Conservation (phyloP, 257 asterid species). For the Nicotiana benthamiana region DNA sequence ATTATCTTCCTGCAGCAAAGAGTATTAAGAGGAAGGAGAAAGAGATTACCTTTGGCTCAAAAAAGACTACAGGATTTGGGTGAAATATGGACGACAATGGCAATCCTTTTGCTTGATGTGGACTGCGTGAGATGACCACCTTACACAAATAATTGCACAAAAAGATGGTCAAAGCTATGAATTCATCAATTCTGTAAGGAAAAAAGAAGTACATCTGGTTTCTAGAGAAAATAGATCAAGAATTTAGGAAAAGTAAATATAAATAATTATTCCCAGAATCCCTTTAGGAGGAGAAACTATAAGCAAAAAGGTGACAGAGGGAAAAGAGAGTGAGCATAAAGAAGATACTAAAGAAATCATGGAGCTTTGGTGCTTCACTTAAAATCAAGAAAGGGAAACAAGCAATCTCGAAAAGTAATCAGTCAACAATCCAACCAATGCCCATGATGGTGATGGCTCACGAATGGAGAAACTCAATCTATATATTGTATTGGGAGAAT, state of each 20-base stretch:
- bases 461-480: not conserved
- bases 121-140: slow-evolving; percentile 99
- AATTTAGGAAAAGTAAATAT: not conserved
- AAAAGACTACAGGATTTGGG: slow-evolving; percentile 90
- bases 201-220: not conserved
- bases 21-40: not conserved
- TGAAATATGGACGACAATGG: slow-evolving; percentile 77
- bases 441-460: not conserved
- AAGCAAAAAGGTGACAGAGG: not conserved
- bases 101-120: slow-evolving; percentile 88
- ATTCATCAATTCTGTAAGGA: not conserved
- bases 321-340: not conserved
- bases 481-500: not conserved
- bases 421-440: not conserved
- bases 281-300: not conserved
- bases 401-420: not conserved
- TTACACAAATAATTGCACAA: slow-evolving; percentile 13
- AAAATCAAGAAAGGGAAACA: not conserved
- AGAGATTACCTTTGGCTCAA: slow-evolving; percentile 80
- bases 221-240: not conserved
- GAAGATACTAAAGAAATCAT: not conserved
- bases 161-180: not conserved
- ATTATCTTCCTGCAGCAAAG: not conserved
- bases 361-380: not conserved
- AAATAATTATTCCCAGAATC: not conserved